phyloP scores from a whole-genome alignment of 768 basidiomycete genomes.

The Cyclocybe cylindracea region DNA sequence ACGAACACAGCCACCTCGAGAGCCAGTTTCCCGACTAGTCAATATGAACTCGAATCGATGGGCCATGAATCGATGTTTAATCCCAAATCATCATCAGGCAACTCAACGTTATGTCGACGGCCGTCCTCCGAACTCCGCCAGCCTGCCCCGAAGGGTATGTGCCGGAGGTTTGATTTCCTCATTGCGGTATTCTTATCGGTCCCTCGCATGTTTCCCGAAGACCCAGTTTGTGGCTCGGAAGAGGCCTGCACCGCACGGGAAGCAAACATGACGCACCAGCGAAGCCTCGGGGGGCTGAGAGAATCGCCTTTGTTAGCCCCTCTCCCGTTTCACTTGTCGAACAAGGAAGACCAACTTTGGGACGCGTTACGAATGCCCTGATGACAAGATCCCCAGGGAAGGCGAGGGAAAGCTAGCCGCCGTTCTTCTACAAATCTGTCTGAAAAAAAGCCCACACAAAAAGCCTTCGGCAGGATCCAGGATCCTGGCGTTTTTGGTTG shows the following conservation, averaged over 20 bases:
- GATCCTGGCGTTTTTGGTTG: neutral
- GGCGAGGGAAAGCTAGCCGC: neutral
- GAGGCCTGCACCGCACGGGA: slow-evolving; percentile 9
- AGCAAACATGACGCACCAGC: no score
- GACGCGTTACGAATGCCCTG: no score
- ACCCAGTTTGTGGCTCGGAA: slow-evolving; percentile 9
- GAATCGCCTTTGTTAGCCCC: no score
- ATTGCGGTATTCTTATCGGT: neutral
- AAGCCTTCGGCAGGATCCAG: slow-evolving; percentile 8
- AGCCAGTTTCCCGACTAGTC: neutral
- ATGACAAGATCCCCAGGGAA: no score
- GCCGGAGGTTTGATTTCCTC: slow-evolving; percentile 1
- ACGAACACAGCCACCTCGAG: slow-evolving; percentile 6
- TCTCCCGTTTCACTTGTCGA: no score
- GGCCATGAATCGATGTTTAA: slow-evolving; percentile 2
- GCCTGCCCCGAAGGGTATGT: neutral
- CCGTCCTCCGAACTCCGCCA: no score
- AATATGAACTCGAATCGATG: slow-evolving; percentile 7
- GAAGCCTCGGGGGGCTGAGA: no score
- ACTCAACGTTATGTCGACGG: no score
- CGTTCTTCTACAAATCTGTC: neutral
- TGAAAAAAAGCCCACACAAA: neutral
- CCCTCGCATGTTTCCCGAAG: slow-evolving; percentile 6
- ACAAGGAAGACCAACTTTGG: no score
- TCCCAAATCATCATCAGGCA: slow-evolving; percentile 7